These are phyloP conservation scores for Daldinia concentrica DNA, from an alignment of 495 filamentous ascomycete genomes.

Conservation along the genomic window DNA sequence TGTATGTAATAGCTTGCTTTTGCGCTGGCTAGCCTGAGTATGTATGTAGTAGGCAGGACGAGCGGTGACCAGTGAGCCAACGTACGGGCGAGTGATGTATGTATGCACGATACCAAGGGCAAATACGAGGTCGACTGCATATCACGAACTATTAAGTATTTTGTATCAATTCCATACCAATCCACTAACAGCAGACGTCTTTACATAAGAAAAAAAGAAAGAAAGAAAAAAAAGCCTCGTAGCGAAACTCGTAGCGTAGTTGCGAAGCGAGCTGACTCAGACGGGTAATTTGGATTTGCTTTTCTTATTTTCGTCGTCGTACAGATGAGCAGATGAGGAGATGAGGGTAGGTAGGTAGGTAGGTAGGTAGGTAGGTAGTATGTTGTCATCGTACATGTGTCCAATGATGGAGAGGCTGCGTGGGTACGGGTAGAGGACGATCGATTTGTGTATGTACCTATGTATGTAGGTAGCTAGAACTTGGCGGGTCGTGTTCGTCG, in stretches of 20 bases:
- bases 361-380: too few species aligned
- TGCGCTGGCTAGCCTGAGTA: neutral
- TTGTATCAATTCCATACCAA: neutral
- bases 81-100: neutral
- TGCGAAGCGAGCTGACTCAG: conserved; percentile 19
- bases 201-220: neutral
- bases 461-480: too few species aligned
- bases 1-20: neutral
- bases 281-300: conserved; percentile 9
- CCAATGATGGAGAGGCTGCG: neutral
- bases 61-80: neutral
- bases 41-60: neutral
- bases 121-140: conserved; percentile 36
- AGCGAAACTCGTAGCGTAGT: conserved; percentile 2
- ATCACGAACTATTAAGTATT: conserved; percentile 2
- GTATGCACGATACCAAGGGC: conserved; percentile 5
- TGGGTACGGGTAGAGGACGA: conserved; percentile 1
- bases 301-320: neutral
- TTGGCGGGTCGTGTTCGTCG: too few species aligned
- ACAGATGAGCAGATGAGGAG: too few species aligned
- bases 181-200: neutral
- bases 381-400: neutral
- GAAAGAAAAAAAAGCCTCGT: neutral
- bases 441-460: too few species aligned
- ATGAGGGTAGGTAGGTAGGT: too few species aligned